Conservation (phyloP, 352 stramenopile genomes). For the Phytophthora europaea region DNA sequence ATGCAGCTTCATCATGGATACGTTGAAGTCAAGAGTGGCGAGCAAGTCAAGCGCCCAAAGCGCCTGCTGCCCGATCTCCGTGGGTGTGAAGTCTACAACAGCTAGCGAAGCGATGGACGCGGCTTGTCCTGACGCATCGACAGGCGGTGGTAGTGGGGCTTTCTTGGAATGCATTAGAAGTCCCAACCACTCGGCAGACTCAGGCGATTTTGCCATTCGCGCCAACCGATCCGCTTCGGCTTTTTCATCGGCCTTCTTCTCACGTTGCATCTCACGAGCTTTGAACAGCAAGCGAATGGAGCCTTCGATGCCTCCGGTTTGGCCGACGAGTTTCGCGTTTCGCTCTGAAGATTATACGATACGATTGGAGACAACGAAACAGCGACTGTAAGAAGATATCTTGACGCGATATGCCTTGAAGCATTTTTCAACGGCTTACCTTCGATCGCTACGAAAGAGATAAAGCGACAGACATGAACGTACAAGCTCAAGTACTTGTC, state of each 20-base stretch:
- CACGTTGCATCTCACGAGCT: slow-evolving; percentile 65
- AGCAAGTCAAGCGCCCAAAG: slow-evolving; percentile 83
- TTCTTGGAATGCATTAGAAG: slow-evolving; percentile 55
- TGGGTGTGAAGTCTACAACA: slow-evolving; percentile 71
- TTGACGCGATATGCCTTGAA: background rate
- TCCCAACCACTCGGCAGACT: slow-evolving; percentile 46
- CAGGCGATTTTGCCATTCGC: slow-evolving; percentile 29
- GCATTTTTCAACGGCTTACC: slow-evolving; percentile 30
- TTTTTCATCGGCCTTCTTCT: slow-evolving; percentile 52
- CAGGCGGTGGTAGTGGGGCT: slow-evolving; percentile 32
- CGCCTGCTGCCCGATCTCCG: slow-evolving; percentile 72
- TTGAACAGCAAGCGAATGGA: slow-evolving; percentile 69
- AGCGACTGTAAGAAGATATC: background rate
- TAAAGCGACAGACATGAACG: slow-evolving; percentile 70
- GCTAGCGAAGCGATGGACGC: slow-evolving; percentile 54
- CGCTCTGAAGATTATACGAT: slow-evolving; percentile 40
- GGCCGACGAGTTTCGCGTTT: slow-evolving; percentile 68
- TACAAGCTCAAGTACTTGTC: slow-evolving; percentile 66
- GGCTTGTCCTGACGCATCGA: slow-evolving; percentile 38
- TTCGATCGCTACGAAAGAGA: slow-evolving; percentile 65
- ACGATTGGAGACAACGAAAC: background rate
- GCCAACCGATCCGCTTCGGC: slow-evolving; percentile 45
- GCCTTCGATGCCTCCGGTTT: slow-evolving; percentile 69
- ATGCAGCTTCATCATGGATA: slow-evolving; percentile 78
- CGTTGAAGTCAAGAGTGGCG: slow-evolving; percentile 72